Conservation (phyloP, 2,329 filamentous ascomycete species). For the Exophiala calicioides region DNA sequence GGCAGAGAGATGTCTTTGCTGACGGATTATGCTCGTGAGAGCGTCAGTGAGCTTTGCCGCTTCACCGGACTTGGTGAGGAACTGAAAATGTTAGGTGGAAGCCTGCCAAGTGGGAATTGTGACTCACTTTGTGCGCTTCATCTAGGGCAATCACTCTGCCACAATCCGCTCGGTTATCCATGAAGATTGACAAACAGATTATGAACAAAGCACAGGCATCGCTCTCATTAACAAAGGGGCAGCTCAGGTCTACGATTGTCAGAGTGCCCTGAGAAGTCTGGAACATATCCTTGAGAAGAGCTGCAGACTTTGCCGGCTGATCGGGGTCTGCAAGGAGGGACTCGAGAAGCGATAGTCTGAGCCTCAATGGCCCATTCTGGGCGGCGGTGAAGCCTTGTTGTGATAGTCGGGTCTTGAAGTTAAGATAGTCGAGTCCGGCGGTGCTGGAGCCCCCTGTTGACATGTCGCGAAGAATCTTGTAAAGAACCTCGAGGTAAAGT, state of each 20-base stretch:
- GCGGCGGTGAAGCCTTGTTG: slow-evolving; percentile 44
- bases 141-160: slow-evolving; percentile 70
- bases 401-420: slow-evolving; percentile 44
- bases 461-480: slow-evolving; percentile 54
- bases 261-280: slow-evolving; percentile 51
- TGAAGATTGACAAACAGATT: slow-evolving; percentile 67
- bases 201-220: slow-evolving; percentile 72
- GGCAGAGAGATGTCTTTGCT: slow-evolving; percentile 69
- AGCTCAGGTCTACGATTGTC: slow-evolving; percentile 72
- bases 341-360: slow-evolving; percentile 64
- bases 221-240: slow-evolving; percentile 67
- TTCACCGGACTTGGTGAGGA: slow-evolving; percentile 61
- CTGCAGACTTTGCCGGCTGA: slow-evolving; percentile 14
- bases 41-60: slow-evolving; percentile 61
- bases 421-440: slow-evolving; percentile 46
- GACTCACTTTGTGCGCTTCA: slow-evolving; percentile 69
- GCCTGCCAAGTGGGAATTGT: background rate
- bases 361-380: slow-evolving; percentile 59
- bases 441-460: slow-evolving; percentile 41
- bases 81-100: slow-evolving; percentile 41
- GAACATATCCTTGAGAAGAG: slow-evolving; percentile 17
- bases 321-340: slow-evolving; percentile 57
- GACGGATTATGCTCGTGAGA: slow-evolving; percentile 64
- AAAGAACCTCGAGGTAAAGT: slow-evolving; percentile 54
- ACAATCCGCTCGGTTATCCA: slow-evolving; percentile 53